Conservation (phyloP, 2,329 filamentous ascomycete genomes). For the Rhinocladiella similis region DNA sequence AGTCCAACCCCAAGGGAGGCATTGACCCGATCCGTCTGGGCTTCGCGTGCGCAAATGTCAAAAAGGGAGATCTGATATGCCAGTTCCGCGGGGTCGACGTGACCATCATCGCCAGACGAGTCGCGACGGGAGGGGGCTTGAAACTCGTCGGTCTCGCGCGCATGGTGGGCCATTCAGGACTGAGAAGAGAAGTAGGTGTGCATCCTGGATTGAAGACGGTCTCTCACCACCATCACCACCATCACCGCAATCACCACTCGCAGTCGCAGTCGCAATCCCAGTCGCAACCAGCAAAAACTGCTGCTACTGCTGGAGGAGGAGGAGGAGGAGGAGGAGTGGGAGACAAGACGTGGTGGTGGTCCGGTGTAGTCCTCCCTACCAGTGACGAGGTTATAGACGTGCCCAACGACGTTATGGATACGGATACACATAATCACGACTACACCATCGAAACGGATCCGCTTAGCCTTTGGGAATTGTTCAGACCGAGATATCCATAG, state of each 20-base stretch:
- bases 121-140: slow-evolving; percentile 7
- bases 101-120: slow-evolving; percentile 22
- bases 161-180: slow-evolving; percentile 18
- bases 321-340: background rate
- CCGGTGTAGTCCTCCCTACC: background rate
- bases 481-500: background rate
- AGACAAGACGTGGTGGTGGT: background rate
- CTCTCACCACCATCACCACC: too few species aligned
- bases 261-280: too few species aligned
- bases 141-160: slow-evolving; percentile 21
- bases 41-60: slow-evolving; percentile 25
- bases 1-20: slow-evolving; percentile 10
- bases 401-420: too few species aligned
- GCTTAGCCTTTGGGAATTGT: slow-evolving; percentile 5
- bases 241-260: too few species aligned
- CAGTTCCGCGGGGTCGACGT: slow-evolving; percentile 24
- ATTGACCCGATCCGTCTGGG: slow-evolving; percentile 21
- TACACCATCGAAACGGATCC: slow-evolving; percentile 8
- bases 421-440: background rate
- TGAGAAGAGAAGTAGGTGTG: slow-evolving; percentile 9
- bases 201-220: slow-evolving; percentile 13
- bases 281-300: too few species aligned
- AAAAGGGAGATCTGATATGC: slow-evolving; percentile 21
- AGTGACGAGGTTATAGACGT: background rate
- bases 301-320: background rate